Base-by-base conservation (phyloP, 768 basidiomycete species). In the Leccinum olivaceopallidum region DNA sequence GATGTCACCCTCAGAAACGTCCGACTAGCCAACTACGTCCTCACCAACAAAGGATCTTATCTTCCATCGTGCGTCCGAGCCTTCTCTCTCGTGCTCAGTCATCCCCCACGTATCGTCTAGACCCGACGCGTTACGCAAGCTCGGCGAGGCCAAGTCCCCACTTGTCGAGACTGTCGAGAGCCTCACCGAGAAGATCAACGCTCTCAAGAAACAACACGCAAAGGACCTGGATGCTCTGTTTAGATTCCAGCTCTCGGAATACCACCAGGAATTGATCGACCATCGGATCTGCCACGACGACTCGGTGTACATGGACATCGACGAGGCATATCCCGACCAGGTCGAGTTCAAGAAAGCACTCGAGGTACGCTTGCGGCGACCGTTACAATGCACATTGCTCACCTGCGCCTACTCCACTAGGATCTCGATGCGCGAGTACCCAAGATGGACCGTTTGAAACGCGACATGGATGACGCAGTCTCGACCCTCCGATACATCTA, bases 21-120 rank as follows among this genome's bases (percentile, higher is more conserved):
- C 50, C 70, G 77, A 7, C 61, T 69, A 24, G 79, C 79, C 0
- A 71, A 76, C 58, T 82, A 72, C 62, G 68, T 81, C 22, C 64
- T 83, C 24, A 75, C 75, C 9, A 72, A 75, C 56, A 79, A 76
- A 55, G 76, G 77, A 44, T 57, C 71, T 50, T 69, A 70, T 10
- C 71, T 81, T 9, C 79, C 80, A 51, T 71, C 75, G 82, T 81
- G 68, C 60, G 78, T 62, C 7, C 12, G 5, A 26, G 4, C 56
- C 2, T 5, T 12, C 5, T 18, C 18, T 2, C 14, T 44, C 5
- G 6, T 36, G 6, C 36, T 39, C 26, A 7, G 22, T 24, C 13
- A 28, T 4, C 14, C 10, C 20, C 28, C 42, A 24, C 12, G 12
- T 13, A 44, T 5, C 16, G 32, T n/a, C 49, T 54, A 73, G 70